Evolutionary conservation across 306 rosid genomes (phyloP).

Genomic region (Argentina anserina): DNA sequence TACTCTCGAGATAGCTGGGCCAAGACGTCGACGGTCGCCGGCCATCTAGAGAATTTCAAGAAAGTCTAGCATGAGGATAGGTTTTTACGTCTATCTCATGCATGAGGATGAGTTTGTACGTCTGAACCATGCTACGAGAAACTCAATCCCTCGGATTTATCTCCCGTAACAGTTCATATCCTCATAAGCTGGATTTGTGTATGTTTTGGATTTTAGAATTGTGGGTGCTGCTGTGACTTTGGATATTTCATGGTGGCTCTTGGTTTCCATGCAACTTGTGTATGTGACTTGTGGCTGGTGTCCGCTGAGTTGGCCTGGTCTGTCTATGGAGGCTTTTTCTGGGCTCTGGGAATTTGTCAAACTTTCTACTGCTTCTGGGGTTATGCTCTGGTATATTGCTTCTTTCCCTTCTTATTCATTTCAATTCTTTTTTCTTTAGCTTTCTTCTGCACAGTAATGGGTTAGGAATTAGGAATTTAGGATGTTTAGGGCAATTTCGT

Average conservation of each 20-base stretch:
- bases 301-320: slow-evolving; percentile 53
- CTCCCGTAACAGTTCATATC: too few relatives aligned
- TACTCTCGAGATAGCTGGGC: too few relatives aligned
- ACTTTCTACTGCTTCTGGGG: slow-evolving; percentile 55
- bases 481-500: too few relatives aligned
- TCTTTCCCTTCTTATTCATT: not conserved
- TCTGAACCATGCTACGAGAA: too few relatives aligned
- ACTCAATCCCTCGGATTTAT: too few relatives aligned
- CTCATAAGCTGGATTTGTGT: slow-evolving; percentile 32
- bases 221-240: slow-evolving; percentile 45
- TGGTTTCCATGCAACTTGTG: slow-evolving; percentile 25
- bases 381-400: slow-evolving; percentile 46
- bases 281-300: slow-evolving; percentile 45
- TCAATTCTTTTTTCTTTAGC: not conserved
- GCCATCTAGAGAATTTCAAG: too few relatives aligned
- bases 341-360: slow-evolving; percentile 52
- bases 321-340: slow-evolving; percentile 45
- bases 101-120: too few relatives aligned
- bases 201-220: slow-evolving; percentile 44
- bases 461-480: too few relatives aligned
- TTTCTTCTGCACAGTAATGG: too few relatives aligned
- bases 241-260: slow-evolving; percentile 49
- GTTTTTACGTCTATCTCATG: too few relatives aligned
- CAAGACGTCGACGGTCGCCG: too few relatives aligned
- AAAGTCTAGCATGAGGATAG: too few relatives aligned